Percentiles rank a stretch among this genome's conserved stretches.
phyloP scores from a whole-genome alignment of 2,329 filamentous ascomycete species.

The Neoarthrinium moseri region DNA sequence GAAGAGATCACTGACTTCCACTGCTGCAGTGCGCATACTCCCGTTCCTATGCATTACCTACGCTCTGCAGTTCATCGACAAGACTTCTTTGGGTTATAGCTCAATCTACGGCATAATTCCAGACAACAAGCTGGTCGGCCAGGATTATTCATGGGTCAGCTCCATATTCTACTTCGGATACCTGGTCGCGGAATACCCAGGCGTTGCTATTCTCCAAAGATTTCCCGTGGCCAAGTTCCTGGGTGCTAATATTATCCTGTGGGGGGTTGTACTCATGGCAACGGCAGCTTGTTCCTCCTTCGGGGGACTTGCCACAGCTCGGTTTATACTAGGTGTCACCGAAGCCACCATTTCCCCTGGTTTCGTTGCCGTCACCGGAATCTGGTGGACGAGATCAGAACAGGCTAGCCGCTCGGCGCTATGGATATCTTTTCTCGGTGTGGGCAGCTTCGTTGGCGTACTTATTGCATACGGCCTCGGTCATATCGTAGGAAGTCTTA shows the following conservation, averaged over 20 bases:
- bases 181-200: constrained; percentile 41
- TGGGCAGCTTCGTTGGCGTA: constrained; percentile 19
- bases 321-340: constrained; percentile 19
- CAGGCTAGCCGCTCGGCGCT: constrained; percentile 20
- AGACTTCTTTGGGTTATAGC: constrained; percentile 24
- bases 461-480: constrained; percentile 18
- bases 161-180: constrained; percentile 31
- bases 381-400: constrained; percentile 23
- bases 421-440: constrained; percentile 20
- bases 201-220: constrained; percentile 29
- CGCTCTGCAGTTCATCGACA: constrained; percentile 25
- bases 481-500: constrained; percentile 15
- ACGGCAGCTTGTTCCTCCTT: constrained; percentile 20
- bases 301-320: constrained; percentile 15
- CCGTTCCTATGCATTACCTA: constrained; percentile 25
- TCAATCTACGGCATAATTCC: constrained; percentile 22
- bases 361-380: constrained; percentile 21
- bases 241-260: constrained; percentile 34
- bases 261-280: constrained; percentile 34
- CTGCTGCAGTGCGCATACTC: too few relatives aligned
- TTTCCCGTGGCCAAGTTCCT: constrained; percentile 34
- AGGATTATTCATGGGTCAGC: constrained; percentile 23
- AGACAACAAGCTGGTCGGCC: constrained; percentile 18
- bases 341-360: constrained; percentile 21
- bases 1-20: too few relatives aligned